These are phyloP conservation scores for Trichoderma polysporum DNA, from an alignment of 2,329 filamentous ascomycete genomes.

Conservation along the genomic window DNA sequence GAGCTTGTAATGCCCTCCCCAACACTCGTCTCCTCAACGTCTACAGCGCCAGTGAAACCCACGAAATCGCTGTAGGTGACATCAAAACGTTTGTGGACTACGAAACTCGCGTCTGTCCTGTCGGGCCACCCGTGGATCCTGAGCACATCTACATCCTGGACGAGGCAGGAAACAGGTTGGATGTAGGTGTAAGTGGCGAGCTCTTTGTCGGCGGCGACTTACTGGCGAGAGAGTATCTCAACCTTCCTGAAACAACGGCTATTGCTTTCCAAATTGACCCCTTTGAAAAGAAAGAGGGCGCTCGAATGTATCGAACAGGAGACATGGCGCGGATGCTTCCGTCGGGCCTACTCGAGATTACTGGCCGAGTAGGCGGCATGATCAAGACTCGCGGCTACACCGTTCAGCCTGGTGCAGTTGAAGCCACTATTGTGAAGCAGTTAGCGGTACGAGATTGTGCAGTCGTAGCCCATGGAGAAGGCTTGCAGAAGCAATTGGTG, in stretches of 20 bases:
- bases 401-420: conserved; percentile 73
- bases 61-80: conserved; percentile 76
- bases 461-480: conserved; percentile 72
- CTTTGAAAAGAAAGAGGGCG: conserved; percentile 58
- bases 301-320: conserved; percentile 73
- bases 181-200: conserved; percentile 65
- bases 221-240: conserved; percentile 74
- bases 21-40: conserved; percentile 71
- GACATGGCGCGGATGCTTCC: conserved; percentile 67
- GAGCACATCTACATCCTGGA: conserved; percentile 71
- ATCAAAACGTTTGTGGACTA: conserved; percentile 65
- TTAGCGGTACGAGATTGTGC: conserved; percentile 71
- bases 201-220: conserved; percentile 73
- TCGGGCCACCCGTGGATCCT: conserved; percentile 67
- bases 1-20: conserved; percentile 66
- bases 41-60: conserved; percentile 80
- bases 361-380: conserved; percentile 73
- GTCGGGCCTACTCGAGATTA: conserved; percentile 71
- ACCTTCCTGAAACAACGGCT: conserved; percentile 74
- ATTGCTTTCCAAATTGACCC: conserved; percentile 68
- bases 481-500: conserved; percentile 71
- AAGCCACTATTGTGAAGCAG: conserved; percentile 68
- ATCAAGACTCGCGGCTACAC: conserved; percentile 80
- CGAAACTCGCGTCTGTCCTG: conserved; percentile 67
- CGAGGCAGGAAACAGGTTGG: conserved; percentile 64